phyloP scores from a whole-genome alignment of 2,329 filamentous ascomycete species.

The Aspergillus phoenicis region DNA sequence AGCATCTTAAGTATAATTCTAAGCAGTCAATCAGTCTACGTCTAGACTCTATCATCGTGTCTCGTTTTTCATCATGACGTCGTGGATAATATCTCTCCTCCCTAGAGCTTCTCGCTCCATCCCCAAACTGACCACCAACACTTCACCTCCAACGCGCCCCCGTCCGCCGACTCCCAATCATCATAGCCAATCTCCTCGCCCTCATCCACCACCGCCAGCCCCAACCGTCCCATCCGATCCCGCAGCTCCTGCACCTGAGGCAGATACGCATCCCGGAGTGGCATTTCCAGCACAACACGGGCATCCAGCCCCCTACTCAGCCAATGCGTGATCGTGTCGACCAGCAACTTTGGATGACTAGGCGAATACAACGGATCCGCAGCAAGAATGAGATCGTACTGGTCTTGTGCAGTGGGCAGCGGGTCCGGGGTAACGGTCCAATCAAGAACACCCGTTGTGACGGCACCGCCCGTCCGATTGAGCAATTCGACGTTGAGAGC shows the following conservation, averaged over 20 bases:
- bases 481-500: slow-evolving; percentile 64
- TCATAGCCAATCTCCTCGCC: slow-evolving; percentile 51
- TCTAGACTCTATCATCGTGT: background rate
- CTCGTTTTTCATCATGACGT: slow-evolving; percentile 36
- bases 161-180: slow-evolving; percentile 50
- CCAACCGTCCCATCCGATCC: slow-evolving; percentile 59
- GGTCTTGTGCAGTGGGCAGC: slow-evolving; percentile 35
- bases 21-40: background rate
- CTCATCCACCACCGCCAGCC: slow-evolving; percentile 55
- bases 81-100: slow-evolving; percentile 16
- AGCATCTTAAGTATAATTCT: background rate
- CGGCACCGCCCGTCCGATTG: slow-evolving; percentile 56
- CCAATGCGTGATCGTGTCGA: slow-evolving; percentile 69
- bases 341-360: slow-evolving; percentile 74
- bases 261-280: slow-evolving; percentile 69
- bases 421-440: slow-evolving; percentile 57
- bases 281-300: slow-evolving; percentile 77
- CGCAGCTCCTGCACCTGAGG: slow-evolving; percentile 66
- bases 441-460: slow-evolving; percentile 69
- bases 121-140: slow-evolving; percentile 55
- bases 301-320: slow-evolving; percentile 60
- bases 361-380: slow-evolving; percentile 88
- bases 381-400: slow-evolving; percentile 70
- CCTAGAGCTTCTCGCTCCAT: slow-evolving; percentile 42
- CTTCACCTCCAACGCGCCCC: slow-evolving; percentile 44